A percentile compares a stretch with the other conserved stretches of the same genome.
These are phyloP conservation scores for Aquilaria yunnanensis DNA, from an alignment of 345 rosid species.

Conservation along the genomic window DNA sequence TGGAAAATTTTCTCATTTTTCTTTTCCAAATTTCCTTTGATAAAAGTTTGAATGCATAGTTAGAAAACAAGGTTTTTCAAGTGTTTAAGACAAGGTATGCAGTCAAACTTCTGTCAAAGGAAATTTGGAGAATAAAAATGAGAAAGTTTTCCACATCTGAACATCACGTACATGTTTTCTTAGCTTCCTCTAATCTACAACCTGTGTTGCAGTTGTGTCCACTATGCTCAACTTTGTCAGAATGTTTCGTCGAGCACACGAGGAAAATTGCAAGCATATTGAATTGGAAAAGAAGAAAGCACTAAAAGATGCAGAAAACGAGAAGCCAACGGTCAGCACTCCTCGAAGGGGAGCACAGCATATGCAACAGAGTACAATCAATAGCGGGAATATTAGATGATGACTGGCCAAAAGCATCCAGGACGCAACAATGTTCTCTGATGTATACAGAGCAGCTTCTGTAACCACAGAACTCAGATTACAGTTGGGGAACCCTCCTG, in stretches of 20 bases:
- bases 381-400: conserved; percentile 11
- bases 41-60: too few species aligned
- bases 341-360: conserved; percentile 19
- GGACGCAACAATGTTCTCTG: not conserved
- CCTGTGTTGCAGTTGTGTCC: conserved; percentile 54
- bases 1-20: too few species aligned
- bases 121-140: too few species aligned
- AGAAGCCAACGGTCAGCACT: conserved; percentile 25
- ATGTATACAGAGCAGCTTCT: too few species aligned
- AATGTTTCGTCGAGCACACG: conserved; percentile 69
- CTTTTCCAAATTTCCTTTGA: too few species aligned
- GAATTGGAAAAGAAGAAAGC: conserved; percentile 63
- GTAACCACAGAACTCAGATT: too few species aligned
- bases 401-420: not conserved
- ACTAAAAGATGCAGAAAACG: conserved; percentile 41
- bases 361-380: conserved; percentile 4
- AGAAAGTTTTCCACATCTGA: too few species aligned
- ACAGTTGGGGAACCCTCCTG: not conserved
- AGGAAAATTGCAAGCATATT: conserved; percentile 66
- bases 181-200: conserved; percentile 4
- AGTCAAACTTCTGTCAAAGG: too few species aligned
- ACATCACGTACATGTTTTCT: not conserved
- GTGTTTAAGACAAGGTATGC: too few species aligned
- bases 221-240: conserved; percentile 68
- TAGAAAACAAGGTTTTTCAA: too few species aligned